phyloP scores from a whole-genome alignment of 1,284 basidiomycete genomes.

The Thelephora terrestris region DNA sequence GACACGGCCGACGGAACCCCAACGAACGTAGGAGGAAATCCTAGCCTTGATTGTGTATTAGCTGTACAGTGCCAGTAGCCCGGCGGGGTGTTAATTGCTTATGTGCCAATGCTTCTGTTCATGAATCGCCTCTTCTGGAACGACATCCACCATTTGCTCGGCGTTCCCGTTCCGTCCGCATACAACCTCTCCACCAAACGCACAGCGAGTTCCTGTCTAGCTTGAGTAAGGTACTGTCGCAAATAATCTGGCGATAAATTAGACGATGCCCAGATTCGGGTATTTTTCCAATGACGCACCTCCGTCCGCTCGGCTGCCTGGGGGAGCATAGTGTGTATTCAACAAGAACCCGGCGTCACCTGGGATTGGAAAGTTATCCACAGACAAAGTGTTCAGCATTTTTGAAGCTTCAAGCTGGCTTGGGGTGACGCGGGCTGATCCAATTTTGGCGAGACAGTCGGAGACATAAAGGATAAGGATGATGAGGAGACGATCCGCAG shows the following conservation, averaged over 20 bases:
- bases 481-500: constrained; percentile 93
- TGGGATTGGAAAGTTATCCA: constrained; percentile 89
- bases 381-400: constrained; percentile 80
- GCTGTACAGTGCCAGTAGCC: constrained; percentile 1
- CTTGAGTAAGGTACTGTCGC: constrained; percentile 86
- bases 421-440: constrained; percentile 52
- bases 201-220: constrained; percentile 82
- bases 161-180: constrained; percentile 75
- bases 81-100: constrained; percentile 14
- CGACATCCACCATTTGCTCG: constrained; percentile 99
- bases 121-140: constrained; percentile 97
- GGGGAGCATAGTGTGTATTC: constrained; percentile 86
- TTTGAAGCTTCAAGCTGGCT: constrained; percentile 84
- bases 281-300: constrained; percentile 42
- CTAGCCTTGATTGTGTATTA: constrained; percentile 20
- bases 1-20: constrained; percentile 79
- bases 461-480: constrained; percentile 97
- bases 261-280: constrained; percentile 7
- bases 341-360: constrained; percentile 94
- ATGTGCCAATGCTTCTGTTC: constrained; percentile 74
- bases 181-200: constrained; percentile 87
- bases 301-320: constrained; percentile 69
- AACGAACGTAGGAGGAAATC: constrained; percentile 63
- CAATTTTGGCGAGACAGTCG: constrained; percentile 90
- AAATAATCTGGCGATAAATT: constrained; percentile 55